Evolutionary conservation across 139 green algal genomes (phyloP).

Genomic region (Volvox reticuliferus): DNA sequence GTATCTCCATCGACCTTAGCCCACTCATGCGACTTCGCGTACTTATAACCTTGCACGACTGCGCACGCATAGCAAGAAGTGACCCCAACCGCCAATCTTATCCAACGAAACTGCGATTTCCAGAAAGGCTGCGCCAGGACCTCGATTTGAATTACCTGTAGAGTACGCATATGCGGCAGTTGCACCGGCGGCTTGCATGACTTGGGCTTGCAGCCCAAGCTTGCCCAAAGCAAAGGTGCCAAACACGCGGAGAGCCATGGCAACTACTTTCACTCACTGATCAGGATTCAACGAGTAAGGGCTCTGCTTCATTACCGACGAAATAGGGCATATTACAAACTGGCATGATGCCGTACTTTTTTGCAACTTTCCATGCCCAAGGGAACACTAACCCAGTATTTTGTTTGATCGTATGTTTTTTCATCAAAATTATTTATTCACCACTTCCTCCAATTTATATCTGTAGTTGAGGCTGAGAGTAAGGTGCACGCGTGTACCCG

Average conservation of each 20-base stretch:
- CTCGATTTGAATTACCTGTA: conserved; percentile 3
- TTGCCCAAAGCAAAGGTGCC: conserved; percentile 15
- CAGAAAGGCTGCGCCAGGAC: not conserved
- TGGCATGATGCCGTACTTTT: not conserved
- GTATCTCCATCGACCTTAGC: conserved; percentile 90
- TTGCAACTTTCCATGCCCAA: not conserved
- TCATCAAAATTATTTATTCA: not conserved
- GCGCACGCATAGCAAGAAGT: not conserved
- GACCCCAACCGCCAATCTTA: not conserved
- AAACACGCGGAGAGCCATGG: conserved; percentile 55
- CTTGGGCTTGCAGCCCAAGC: conserved; percentile 49
- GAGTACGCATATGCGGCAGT: conserved; percentile 18
- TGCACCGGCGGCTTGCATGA: not conserved
- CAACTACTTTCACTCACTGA: not conserved
- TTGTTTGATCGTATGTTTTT: not conserved
- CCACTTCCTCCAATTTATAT: not conserved
- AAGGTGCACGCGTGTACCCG: not conserved
- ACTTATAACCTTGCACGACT: conserved; percentile 82
- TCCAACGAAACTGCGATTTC: not conserved
- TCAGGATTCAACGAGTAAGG: not conserved
- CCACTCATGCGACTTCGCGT: conserved; percentile 89
- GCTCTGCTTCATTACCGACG: not conserved
- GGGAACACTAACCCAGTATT: not conserved
- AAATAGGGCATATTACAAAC: not conserved
- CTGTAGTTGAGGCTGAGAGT: not conserved